Evolutionary conservation across 345 rosid species (phyloP), one percentile per base, ranked within the genome.

Genomic region (Citropsis articulata): DNA sequence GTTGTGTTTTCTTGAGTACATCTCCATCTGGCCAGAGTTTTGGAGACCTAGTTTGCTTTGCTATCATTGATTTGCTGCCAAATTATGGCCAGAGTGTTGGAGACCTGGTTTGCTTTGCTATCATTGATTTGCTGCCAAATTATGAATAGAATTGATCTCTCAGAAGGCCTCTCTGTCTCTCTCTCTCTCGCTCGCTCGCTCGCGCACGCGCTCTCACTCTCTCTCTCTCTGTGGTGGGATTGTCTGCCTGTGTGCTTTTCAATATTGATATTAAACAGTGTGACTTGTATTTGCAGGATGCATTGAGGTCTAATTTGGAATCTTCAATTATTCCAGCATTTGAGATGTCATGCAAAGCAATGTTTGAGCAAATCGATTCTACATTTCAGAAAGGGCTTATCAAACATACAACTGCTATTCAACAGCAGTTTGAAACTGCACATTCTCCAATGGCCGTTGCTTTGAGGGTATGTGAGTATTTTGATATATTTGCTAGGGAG

Each of bases 341-440:
- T 79, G 97, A 92, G 85, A 78, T 81, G 83, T 86, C 93, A 30
- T 92, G 97, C 89, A 92, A 92, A 87, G 84, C 92, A 28, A 87
- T 90, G 93, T 90, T 92, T 59, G 92, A 88, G 81, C 94, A 92
- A 83, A 87, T 92, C 24, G 94, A 92, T 81, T 81, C 84, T 14
- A 66, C 94, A 67, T 81, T 92, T 67, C 92, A 83, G 78, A 89
- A 87, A 48, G 94, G 97, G 70, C 86, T 92, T 77, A 62, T 75
- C 36, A 81, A 90, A 77, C 91, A 90, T 84, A 84, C 88, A 80
- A 64, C 83, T 81, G 83, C 89, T 38, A 86, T 90, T 62, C 97
- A 90, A 80, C 91, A 90, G 86, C 97, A 87, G 65, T 87, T 86
- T 78, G 97, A 92, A 65, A 82, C 82, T 66, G n/a, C 92, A 5